Evolutionary conservation across 208 protist genomes (phyloP).

Genomic region (Wallacemonas rigidus): DNA sequence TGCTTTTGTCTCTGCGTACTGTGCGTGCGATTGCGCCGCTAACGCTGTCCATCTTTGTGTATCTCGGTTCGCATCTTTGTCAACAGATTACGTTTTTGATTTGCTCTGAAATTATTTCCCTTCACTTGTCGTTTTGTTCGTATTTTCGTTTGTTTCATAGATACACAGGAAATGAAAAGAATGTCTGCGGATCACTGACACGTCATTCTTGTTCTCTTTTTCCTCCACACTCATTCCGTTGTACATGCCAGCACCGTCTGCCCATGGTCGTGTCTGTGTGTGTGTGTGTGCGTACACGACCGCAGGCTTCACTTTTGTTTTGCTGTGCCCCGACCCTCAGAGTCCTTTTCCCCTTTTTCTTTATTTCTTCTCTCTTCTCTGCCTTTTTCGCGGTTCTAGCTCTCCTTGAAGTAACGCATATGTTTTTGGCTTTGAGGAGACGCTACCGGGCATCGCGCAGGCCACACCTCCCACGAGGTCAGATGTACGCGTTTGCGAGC

Average conservation of each 20-base stretch:
- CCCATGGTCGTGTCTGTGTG: background rate
- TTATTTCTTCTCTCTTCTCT: constrained; percentile 10
- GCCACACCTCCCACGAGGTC: constrained; percentile 9
- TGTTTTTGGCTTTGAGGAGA: constrained; percentile 10
- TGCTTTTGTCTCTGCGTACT: no score
- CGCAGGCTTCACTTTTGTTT: constrained; percentile 17
- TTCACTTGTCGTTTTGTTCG: background rate
- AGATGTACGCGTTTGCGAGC: background rate
- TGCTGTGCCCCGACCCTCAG: constrained; percentile 11
- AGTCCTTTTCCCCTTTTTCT: constrained; percentile 8
- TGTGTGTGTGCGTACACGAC: background rate
- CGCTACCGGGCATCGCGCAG: background rate
- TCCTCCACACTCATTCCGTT: background rate
- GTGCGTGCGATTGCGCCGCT: no score
- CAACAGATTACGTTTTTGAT: background rate
- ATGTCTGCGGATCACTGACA: background rate
- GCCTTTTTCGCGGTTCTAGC: background rate
- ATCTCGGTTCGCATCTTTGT: background rate
- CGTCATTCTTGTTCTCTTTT: constrained; percentile 6
- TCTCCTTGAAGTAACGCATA: background rate
- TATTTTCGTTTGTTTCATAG: constrained; percentile 19
- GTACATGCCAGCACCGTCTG: background rate
- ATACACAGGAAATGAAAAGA: constrained; percentile 10
- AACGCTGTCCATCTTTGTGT: background rate
- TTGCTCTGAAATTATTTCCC: background rate